These are phyloP conservation scores for Yarrowia phangngaensis DNA, from an alignment of 805 yeast species.

Conservation along the genomic window DNA sequence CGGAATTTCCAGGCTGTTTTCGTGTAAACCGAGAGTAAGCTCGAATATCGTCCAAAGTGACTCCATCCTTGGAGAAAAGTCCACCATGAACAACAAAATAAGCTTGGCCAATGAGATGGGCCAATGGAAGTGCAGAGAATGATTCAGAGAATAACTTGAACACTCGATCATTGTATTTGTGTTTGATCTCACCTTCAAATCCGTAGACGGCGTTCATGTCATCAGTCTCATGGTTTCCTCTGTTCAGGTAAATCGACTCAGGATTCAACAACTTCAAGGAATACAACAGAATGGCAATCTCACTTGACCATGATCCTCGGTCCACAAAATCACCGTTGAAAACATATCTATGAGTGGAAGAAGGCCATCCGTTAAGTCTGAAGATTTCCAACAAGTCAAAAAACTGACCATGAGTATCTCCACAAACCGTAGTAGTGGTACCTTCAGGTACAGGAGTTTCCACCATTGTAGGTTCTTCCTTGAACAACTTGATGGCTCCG, in stretches of 20 bases:
- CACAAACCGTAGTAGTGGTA: constrained; percentile 74
- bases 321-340: constrained; percentile 98
- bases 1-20: constrained; percentile 84
- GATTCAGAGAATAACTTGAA: constrained; percentile 82
- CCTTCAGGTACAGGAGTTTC: constrained; percentile 50
- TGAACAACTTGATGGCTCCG: constrained; percentile 61
- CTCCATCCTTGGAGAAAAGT: constrained; percentile 70
- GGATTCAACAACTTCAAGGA: constrained; percentile 77
- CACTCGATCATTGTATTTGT: constrained; percentile 75
- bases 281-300: constrained; percentile 79
- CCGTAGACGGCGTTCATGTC: constrained; percentile 97
- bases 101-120: constrained; percentile 70
- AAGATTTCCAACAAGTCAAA: constrained; percentile 84
- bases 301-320: constrained; percentile 97
- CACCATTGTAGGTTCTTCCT: constrained; percentile 66
- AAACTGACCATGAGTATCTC: constrained; percentile 97
- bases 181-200: constrained; percentile 91
- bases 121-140: constrained; percentile 81
- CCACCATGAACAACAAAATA: constrained; percentile 96
- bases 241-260: constrained; percentile 61
- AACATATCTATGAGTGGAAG: constrained; percentile 63
- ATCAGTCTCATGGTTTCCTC: constrained; percentile 96
- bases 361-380: constrained; percentile 65
- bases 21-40: constrained; percentile 60
- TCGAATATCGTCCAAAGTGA: constrained; percentile 70